Evolutionary conservation across 371 early-diverging fungal genomes (phyloP), one percentile per base, ranked within the genome.

Genomic region (Rhizopus sp.): DNA sequence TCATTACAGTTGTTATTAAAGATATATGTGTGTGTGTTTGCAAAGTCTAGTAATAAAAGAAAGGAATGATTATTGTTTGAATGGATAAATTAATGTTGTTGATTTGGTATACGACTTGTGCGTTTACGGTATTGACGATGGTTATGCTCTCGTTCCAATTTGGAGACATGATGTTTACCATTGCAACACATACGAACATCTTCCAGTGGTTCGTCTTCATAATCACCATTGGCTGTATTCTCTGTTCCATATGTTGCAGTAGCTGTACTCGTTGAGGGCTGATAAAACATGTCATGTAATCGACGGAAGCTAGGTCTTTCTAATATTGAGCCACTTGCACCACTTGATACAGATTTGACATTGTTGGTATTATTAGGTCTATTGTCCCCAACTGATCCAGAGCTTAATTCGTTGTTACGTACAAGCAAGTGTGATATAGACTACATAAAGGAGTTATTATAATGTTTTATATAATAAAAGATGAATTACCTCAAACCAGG

Each of bases 111-210:
- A 31, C 57, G 58, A 31, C 53, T 67, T 47, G 55, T 60, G 9
- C 62, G 64, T 57, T 64, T 63, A 7, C 68, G 63, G 39, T 69
- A 68, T 17, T 57, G 69, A 15, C 62, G 68, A 35, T 68, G 70
- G 16, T 44, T 38, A 44, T 64, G 71, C 35, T 65, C 60, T 50
- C 72, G 72, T 59, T 74, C 78, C 10, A 78, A 63, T 29, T 69
- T 72, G 10, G 72, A 70, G 2, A 82, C 76, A 63, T 81, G 73
- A 54, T 82, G 82, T 49, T 77, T 77, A n/a, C 82, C 82, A 40
- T 79, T 76, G 55, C 82, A 82, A 35, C 82, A 82, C 70, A 77
- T 70, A 32, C 80, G 62, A 3, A 82, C 78, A 63, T 82, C 76
- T 53, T 79, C 82, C 29, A 82, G 34, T 3, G 70, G 71, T 16